phyloP scores from a whole-genome alignment of 2,329 filamentous ascomycete species.

The Spiromastix sp. region DNA sequence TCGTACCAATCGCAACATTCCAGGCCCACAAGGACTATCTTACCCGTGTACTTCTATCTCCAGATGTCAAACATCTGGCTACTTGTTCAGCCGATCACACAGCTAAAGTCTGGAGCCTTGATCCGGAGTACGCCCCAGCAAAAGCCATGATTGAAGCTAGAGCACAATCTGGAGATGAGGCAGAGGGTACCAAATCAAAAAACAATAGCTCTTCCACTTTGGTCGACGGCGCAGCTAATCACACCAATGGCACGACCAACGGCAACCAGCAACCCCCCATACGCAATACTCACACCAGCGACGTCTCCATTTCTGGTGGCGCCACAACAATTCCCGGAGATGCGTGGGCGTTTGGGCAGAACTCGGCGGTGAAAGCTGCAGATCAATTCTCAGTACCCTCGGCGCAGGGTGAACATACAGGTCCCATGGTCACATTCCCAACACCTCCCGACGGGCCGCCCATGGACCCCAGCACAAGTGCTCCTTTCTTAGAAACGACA shows the following conservation, averaged over 20 bases:
- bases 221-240: too few species aligned
- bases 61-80: constrained; percentile 86
- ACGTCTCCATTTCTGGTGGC: too few species aligned
- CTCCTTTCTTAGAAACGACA: constrained; percentile 72
- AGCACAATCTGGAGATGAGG: background rate
- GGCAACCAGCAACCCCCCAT: background rate
- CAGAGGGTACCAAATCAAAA: background rate
- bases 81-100: constrained; percentile 92
- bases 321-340: background rate
- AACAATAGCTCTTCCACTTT: background rate
- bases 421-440: constrained; percentile 24
- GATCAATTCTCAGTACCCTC: too few species aligned
- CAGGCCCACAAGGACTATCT: constrained; percentile 87
- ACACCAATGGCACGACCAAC: too few species aligned
- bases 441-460: constrained; percentile 29
- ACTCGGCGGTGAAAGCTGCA: too few species aligned
- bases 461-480: constrained; percentile 36
- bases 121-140: constrained; percentile 45
- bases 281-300: background rate
- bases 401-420: too few species aligned
- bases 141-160: constrained; percentile 22
- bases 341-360: background rate
- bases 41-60: constrained; percentile 80
- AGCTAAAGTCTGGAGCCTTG: constrained; percentile 92
- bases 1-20: constrained; percentile 81